Evolutionary conservation across 1,284 basidiomycete species (phyloP).

Genomic region (Fomitopsis schrenkii): DNA sequence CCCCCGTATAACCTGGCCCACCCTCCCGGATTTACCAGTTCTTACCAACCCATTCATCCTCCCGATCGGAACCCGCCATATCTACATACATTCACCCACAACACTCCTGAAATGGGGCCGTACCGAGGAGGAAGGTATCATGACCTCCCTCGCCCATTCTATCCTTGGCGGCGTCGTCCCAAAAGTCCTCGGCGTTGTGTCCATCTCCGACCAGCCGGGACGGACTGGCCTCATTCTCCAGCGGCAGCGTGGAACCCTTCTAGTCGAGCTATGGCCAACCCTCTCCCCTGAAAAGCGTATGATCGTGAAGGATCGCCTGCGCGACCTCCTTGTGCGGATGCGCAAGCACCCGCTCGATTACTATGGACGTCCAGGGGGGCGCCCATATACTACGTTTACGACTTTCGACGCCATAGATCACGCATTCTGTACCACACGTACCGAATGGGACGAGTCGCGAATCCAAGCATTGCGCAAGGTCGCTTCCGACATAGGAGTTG

Average conservation of each 20-base stretch:
- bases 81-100: neutral
- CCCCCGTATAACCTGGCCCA: neutral
- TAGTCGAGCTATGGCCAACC: neutral
- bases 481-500: neutral
- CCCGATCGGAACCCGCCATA: neutral
- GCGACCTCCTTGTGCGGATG: neutral
- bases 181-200: neutral
- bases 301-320: neutral
- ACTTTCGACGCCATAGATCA: neutral
- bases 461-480: neutral
- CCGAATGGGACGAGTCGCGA: conserved; percentile 8
- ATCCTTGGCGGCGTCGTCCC: neutral
- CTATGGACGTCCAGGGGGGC: neutral
- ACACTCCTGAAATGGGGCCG: neutral
- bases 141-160: neutral
- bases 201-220: neutral
- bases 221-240: neutral
- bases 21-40: neutral
- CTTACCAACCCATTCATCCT: neutral
- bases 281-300: neutral
- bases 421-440: conserved; percentile 1
- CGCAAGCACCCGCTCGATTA: neutral
- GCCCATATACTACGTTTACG: conserved; percentile 1
- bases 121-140: neutral
- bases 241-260: neutral